Conservation (phyloP, 805 yeast genomes). For the Saccharomycopsis capsularis region DNA sequence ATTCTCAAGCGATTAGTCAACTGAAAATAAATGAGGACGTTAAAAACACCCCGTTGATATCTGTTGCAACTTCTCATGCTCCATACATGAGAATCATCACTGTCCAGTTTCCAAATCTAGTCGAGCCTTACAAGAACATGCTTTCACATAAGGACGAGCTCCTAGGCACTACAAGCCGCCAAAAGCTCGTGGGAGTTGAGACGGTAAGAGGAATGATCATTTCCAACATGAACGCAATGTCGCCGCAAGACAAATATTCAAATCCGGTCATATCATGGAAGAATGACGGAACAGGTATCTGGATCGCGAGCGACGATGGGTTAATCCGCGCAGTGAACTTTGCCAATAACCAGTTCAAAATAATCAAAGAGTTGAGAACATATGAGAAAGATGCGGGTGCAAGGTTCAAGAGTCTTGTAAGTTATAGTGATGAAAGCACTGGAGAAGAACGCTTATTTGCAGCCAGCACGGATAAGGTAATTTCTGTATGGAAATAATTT, state of each 20-base stretch:
- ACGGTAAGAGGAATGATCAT: constrained; percentile 32
- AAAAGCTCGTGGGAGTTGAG: constrained; percentile 28
- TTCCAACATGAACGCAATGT: constrained; percentile 40
- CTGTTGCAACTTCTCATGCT: constrained; percentile 68
- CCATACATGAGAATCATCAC: constrained; percentile 70
- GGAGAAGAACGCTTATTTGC: neutral
- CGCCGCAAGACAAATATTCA: constrained; percentile 67
- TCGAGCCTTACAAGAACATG: neutral
- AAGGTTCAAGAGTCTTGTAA: constrained; percentile 5
- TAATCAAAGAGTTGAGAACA: constrained; percentile 18
- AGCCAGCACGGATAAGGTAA: constrained; percentile 5
- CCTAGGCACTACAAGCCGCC: neutral
- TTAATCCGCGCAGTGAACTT: constrained; percentile 52
- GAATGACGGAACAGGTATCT: constrained; percentile 41
- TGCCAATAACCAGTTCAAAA: constrained; percentile 30
- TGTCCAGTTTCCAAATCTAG: constrained; percentile 37
- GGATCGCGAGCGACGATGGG: constrained; percentile 71
- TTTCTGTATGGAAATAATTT: neutral
- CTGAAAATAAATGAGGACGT: constrained; percentile 6
- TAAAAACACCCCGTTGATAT: constrained; percentile 32
- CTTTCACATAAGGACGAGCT: neutral
- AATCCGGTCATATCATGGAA: constrained; percentile 44
- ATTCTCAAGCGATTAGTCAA: neutral
- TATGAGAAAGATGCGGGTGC: neutral
- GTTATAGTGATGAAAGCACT: neutral